These are phyloP conservation scores for Mycena chlorophos DNA, from an alignment of 768 basidiomycete species.

Conservation along the genomic window DNA sequence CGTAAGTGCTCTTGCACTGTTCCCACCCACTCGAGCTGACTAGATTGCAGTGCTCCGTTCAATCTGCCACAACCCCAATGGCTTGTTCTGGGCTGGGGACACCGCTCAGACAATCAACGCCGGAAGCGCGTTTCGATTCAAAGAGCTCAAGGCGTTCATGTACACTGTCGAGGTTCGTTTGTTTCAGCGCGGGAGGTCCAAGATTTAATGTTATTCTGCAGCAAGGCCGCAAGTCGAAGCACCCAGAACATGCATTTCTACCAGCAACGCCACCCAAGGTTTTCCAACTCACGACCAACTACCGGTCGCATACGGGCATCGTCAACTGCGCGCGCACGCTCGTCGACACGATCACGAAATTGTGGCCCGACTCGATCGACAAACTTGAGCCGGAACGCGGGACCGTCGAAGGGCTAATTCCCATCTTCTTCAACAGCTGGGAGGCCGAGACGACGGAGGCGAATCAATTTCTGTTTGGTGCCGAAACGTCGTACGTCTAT, in stretches of 20 bases:
- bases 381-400: neutral
- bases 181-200: too few relatives aligned
- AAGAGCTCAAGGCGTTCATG: constrained; percentile 69
- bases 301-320: neutral
- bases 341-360: neutral
- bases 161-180: constrained; percentile 60
- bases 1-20: constrained; percentile 36
- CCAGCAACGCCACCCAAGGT: neutral
- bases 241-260: neutral
- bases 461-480: neutral
- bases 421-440: neutral
- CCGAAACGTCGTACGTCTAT: neutral
- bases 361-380: neutral
- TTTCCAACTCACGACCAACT: constrained; percentile 9
- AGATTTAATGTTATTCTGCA: too few relatives aligned
- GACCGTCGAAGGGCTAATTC: neutral
- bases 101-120: constrained; percentile 77
- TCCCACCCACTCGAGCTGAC: neutral
- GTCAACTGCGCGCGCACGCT: neutral
- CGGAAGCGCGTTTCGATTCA: constrained; percentile 71
- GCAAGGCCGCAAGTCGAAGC: neutral
- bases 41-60: constrained; percentile 52
- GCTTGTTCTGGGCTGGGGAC: constrained; percentile 79
- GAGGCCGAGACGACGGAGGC: neutral
- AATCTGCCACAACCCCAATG: constrained; percentile 64